phyloP scores from a whole-genome alignment of 306 rosid genomes.

The Gastrolobium villosum region DNA sequence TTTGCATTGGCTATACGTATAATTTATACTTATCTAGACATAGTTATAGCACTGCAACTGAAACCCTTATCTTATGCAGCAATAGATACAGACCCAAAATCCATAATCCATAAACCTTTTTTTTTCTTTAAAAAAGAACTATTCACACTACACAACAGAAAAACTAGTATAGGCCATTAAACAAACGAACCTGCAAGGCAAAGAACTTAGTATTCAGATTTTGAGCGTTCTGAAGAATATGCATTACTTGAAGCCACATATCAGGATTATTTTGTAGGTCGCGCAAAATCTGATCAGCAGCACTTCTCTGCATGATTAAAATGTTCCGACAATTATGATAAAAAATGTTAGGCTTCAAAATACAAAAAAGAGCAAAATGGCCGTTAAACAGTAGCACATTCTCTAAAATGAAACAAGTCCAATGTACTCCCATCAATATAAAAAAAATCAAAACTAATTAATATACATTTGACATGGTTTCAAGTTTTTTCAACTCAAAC shows the following conservation, averaged over 20 bases:
- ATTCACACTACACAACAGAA: background rate
- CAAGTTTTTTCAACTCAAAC: background rate
- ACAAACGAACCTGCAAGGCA: constrained; percentile 90
- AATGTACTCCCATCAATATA: background rate
- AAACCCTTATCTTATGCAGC: background rate
- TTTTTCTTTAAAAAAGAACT: background rate
- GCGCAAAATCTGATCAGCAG: constrained; percentile 92
- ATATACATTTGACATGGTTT: background rate
- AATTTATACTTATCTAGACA: background rate
- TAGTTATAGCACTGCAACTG: background rate
- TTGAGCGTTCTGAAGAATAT: constrained; percentile 80
- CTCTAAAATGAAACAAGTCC: constrained; percentile 13
- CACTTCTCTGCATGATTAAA: constrained; percentile 71
- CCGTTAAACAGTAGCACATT: constrained; percentile 1
- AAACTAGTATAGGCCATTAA: background rate
- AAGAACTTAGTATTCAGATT: constrained; percentile 95
- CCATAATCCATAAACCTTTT: background rate
- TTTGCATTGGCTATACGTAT: constrained; percentile 10
- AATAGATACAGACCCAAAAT: background rate
- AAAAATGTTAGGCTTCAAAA: background rate
- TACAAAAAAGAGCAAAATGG: background rate
- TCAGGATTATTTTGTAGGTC: constrained; percentile 94
- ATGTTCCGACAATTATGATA: background rate
- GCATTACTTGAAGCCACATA: constrained; percentile 99
- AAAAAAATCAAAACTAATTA: background rate